A percentile compares a stretch with the other conserved stretches of the same genome.
These are phyloP conservation scores for Epichloe scottii DNA, from an alignment of 2,329 filamentous ascomycete species.

Conservation along the genomic window DNA sequence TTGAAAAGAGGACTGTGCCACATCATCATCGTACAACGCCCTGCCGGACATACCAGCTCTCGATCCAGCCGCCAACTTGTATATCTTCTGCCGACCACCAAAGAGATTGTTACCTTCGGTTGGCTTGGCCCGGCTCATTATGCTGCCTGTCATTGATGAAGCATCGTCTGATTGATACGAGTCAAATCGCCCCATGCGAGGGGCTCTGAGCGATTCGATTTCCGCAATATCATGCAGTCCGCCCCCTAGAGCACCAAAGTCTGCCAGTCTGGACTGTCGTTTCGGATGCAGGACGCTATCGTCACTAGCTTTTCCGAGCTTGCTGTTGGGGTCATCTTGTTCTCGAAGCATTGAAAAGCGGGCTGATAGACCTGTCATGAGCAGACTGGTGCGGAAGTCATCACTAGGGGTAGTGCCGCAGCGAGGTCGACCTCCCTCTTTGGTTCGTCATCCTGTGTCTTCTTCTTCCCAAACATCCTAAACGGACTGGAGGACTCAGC, in stretches of 20 bases:
- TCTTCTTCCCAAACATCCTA: constrained; percentile 44
- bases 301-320: constrained; percentile 87
- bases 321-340: constrained; percentile 81
- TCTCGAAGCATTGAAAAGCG: constrained; percentile 95
- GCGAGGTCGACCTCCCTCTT: constrained; percentile 62
- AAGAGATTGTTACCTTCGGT: constrained; percentile 88
- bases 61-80: constrained; percentile 58
- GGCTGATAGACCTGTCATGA: constrained; percentile 90
- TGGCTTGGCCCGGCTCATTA: constrained; percentile 77
- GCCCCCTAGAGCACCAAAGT: constrained; percentile 47
- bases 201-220: constrained; percentile 64
- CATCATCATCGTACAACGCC: constrained; percentile 76
- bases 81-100: constrained; percentile 90
- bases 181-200: constrained; percentile 45
- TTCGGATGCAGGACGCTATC: constrained; percentile 83
- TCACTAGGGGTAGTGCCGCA: constrained; percentile 66
- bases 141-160: constrained; percentile 48
- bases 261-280: constrained; percentile 62
- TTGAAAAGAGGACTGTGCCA: constrained; percentile 73
- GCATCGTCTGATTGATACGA: constrained; percentile 64
- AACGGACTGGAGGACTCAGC: constrained; percentile 41
- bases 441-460: constrained; percentile 39
- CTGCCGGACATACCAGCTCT: constrained; percentile 48
- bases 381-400: constrained; percentile 86
- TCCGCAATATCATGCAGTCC: constrained; percentile 77